Conservation (phyloP, 257 asterid genomes). For the Solanum microdontum region DNA sequence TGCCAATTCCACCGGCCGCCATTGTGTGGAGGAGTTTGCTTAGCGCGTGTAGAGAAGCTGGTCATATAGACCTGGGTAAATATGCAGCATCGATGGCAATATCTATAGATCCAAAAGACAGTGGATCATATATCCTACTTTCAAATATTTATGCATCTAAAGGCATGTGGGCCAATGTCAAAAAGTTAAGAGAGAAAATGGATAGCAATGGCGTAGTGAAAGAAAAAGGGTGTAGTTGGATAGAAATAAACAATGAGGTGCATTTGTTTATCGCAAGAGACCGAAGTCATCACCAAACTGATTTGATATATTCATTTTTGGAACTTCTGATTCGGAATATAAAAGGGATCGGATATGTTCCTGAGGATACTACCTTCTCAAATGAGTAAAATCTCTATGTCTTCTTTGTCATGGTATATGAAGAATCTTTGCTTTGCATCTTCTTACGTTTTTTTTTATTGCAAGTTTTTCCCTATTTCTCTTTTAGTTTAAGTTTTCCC, state of each 20-base stretch:
- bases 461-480: background rate
- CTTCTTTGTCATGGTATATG: background rate
- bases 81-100: conserved; percentile 31
- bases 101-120: conserved; percentile 21
- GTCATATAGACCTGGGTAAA: conserved; percentile 24
- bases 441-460: background rate
- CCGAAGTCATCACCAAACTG: conserved; percentile 11
- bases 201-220: conserved; percentile 18
- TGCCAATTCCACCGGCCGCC: conserved; percentile 28
- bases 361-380: background rate
- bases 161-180: conserved; percentile 35
- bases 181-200: conserved; percentile 34
- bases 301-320: conserved; percentile 8
- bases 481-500: background rate
- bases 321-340: conserved; percentile 24
- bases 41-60: conserved; percentile 26
- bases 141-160: conserved; percentile 37
- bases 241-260: conserved; percentile 23
- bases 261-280: conserved; percentile 23
- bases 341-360: conserved; percentile 1
- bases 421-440: background rate
- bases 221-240: conserved; percentile 42
- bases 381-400: background rate
- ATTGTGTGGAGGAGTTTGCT: conserved; percentile 38
- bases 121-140: conserved; percentile 34